Percentiles rank a stretch among this genome's conserved stretches.
Evolutionary conservation across 495 filamentous ascomycete species (phyloP).

Genomic region (Annulohypoxylon stygium): DNA sequence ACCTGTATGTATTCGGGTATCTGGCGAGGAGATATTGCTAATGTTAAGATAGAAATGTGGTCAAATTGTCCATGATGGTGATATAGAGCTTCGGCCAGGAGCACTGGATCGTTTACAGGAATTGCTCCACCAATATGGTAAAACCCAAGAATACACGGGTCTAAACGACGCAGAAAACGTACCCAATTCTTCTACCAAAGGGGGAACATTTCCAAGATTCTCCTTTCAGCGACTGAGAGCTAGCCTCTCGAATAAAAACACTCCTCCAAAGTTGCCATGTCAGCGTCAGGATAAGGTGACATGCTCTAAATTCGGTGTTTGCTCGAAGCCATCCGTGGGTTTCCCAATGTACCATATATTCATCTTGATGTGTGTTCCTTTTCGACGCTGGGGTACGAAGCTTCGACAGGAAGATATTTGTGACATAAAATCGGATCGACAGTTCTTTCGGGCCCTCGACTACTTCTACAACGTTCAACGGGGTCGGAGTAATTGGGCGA

Average conservation of each 20-base stretch:
- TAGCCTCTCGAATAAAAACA: neutral
- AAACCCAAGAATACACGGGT: neutral
- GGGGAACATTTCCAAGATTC: neutral
- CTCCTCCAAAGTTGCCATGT: neutral
- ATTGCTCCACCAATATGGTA: neutral
- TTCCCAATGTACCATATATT: slow-evolving; percentile 1
- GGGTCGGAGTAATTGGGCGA: neutral
- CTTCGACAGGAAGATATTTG: slow-evolving; percentile 25
- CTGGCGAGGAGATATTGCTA: neutral
- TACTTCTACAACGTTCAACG: slow-evolving; percentile 5
- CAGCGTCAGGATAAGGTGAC: neutral
- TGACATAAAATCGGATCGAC: slow-evolving; percentile 18
- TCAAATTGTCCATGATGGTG: slow-evolving; percentile 22
- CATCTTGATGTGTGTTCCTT: slow-evolving; percentile 24
- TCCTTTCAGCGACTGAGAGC: neutral
- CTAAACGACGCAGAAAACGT: neutral
- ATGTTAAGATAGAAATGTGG: slow-evolving; percentile 14
- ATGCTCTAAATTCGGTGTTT: neutral
- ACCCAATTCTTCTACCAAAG: neutral
- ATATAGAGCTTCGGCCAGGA: slow-evolving; percentile 22
- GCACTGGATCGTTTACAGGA: slow-evolving; percentile 13
- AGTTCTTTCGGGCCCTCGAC: slow-evolving; percentile 20
- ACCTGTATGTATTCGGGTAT: neutral
- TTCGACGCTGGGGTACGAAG: slow-evolving; percentile 28
- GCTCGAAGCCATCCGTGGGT: neutral